Evolutionary conservation across 2,329 filamentous ascomycete genomes (phyloP), one percentile per base, ranked within the genome.

Genomic region (Fusarium continuum): DNA sequence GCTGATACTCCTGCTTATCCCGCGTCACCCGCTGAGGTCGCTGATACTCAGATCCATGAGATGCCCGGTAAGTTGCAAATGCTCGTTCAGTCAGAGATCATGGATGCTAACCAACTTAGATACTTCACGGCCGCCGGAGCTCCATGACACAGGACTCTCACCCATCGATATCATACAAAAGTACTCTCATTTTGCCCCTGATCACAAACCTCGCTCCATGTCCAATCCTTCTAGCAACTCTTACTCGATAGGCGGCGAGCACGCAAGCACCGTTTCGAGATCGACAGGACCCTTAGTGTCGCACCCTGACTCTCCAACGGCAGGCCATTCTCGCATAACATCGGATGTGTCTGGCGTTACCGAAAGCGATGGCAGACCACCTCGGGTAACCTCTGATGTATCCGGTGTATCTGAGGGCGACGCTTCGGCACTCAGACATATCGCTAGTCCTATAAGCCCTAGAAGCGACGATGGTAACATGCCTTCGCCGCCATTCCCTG

Each of bases 11-110:
- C 65, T 11, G 49, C 49, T 3, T 50, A 65, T 6, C 36, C 47
- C 10, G 40, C 41, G 13, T 45, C 58, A 16, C 68, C 60, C 4
- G 64, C 58, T 14, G 82, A 84, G 67, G 79, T 83, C 74, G 75
- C 71, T 3, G 75, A 79, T 46, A 80, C 75, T 1, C 74, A 76
- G 10, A 66, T 83, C n/a, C 75, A 75, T 7, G 83, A 86, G 62
- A 70, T 86, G 34, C 73, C 72, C 53, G 81, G 83, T 83, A 74
- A 64, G 78, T 71, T 9, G 6, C 13, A 4, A 2, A 6, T 4
- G 2, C 17, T 2, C 4, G 11, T 8, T 6, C 13, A 25, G 2
- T 11, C 11, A 4, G 2, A 11, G 8, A 22, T 14, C 3, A 26
- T 14, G 29, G 19, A 17, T 35, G 11, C 48, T 65, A 48, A 57